Evolutionary conservation across 768 basidiomycete species (phyloP), one percentile per base, ranked within the genome.

Genomic region (Auriscalpium orientale): DNA sequence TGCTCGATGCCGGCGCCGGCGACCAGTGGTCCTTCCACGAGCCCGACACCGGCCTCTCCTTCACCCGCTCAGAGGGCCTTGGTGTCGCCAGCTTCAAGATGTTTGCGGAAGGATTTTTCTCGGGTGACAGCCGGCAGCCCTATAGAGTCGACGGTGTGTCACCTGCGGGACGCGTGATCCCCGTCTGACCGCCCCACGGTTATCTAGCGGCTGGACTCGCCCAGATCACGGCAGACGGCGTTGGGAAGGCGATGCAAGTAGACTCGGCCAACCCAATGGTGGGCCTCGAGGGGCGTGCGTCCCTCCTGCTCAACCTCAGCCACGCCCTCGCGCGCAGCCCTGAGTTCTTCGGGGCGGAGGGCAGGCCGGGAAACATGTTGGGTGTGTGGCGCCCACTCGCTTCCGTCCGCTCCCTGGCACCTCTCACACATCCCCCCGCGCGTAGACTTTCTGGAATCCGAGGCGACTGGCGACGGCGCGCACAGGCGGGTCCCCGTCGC

Each of bases 1-100:
- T 98, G 13, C 82, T 99, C 37, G 95, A 98, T 64, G 95, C 95
- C 0, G 95, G 95, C 1, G 95, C 95, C 0, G 95, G 95, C 0
- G 85, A 81, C 55, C 64, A 71, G 1, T 98, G 95, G 95, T 70
- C 69, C 11, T 98, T 87, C 69, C 75, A 71, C 8, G 93, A 95
- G 56, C 68, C 76, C 6, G 71, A 67, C 0, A 78, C 80, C 0
- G 80, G 79, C 0, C 64, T 74, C 55, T 73, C 68, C 0, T 92
- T 83, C 68, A 66, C 73, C 51, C 78, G 87, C 63, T 94, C 80
- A 6, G 90, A 85, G 66, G 95, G 95, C 0, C 72, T 99, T 7
- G 95, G 86, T 0, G 85, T 98, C 6, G 95, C 93, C 0, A 92
- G 89, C 64, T 72, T 92, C 45, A 84, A 89, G 66, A 97, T 98